Conservation (phyloP, 2,329 filamentous ascomycete species). For the Aureobasidium pullulans region DNA sequence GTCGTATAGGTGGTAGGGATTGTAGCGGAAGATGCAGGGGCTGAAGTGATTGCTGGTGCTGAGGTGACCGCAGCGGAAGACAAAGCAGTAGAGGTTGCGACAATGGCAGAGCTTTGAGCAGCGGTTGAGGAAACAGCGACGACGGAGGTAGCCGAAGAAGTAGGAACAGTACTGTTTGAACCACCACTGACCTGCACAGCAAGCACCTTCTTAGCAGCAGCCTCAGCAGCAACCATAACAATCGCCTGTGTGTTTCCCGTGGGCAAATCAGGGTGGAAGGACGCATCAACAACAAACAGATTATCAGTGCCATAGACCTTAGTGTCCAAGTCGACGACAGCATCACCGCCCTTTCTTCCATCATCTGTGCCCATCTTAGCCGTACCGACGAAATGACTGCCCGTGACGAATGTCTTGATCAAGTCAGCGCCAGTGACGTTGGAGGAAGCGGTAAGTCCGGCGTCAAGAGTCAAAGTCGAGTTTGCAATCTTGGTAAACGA, state of each 20-base stretch:
- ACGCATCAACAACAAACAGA: conserved; percentile 49
- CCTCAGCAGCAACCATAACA: conserved; percentile 56
- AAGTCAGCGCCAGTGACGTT: conserved; percentile 4
- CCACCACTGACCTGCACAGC: background rate
- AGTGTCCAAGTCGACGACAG: conserved; percentile 57
- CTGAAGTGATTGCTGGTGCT: background rate
- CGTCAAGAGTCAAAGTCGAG: conserved; percentile 31
- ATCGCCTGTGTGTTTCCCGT: conserved; percentile 59
- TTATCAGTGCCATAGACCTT: conserved; percentile 46
- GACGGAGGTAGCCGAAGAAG: background rate
- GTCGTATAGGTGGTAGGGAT: background rate
- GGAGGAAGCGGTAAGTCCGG: conserved; percentile 22
- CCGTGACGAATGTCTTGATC: conserved; percentile 16
- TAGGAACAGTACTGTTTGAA: conserved; percentile 26
- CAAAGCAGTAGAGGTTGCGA: background rate
- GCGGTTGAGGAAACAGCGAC: too few relatives aligned
- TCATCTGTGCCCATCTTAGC: conserved; percentile 54
- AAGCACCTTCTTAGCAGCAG: conserved; percentile 42
- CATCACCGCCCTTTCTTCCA: conserved; percentile 46
- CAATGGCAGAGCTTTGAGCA: too few relatives aligned
- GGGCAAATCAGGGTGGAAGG: conserved; percentile 59
- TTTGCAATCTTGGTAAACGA: conserved; percentile 33
- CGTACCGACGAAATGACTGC: conserved; percentile 41
- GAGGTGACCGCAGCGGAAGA: too few relatives aligned
- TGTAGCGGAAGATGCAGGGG: background rate